A percentile compares a stretch with the other conserved stretches of the same genome.
Evolutionary conservation across 169 alveolate species (phyloP).

Genomic region (Perkinsus chesapeaki): DNA sequence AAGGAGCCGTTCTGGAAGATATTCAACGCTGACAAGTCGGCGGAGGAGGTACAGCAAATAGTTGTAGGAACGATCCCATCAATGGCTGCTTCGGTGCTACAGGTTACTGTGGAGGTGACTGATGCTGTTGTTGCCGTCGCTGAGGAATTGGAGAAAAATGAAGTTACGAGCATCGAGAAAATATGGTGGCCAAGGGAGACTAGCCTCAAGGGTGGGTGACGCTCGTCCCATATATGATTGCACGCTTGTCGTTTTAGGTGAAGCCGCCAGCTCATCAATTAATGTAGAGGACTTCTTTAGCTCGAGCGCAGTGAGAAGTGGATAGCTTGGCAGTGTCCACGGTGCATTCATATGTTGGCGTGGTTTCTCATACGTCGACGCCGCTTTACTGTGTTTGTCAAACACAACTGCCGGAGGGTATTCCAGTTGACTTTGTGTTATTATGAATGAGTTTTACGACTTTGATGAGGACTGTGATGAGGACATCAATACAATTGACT

Average conservation of each 20-base stretch:
- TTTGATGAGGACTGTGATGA: not conserved
- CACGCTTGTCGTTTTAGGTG: not conserved
- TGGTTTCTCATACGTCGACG: not conserved
- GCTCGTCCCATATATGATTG: no score
- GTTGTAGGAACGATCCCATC: no score
- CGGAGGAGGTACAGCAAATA: not conserved
- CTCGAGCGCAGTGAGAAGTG: not conserved
- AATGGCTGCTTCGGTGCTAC: no score
- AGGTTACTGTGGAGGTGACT: not conserved
- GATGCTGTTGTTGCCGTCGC: not conserved
- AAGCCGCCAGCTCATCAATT: not conserved
- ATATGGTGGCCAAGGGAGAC: not conserved
- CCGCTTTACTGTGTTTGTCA: not conserved
- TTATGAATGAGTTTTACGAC: not conserved
- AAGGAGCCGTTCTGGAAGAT: constrained; percentile 30
- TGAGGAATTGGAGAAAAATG: not conserved
- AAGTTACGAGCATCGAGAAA: not conserved
- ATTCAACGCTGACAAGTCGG: constrained; percentile 10
- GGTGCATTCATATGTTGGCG: not conserved
- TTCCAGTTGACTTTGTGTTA: not conserved
- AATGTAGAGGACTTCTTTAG: not conserved
- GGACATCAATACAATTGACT: not conserved
- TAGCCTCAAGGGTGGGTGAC: not conserved
- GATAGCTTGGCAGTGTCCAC: not conserved
- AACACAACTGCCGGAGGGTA: no score